These are phyloP conservation scores for Arthrobotrys sphaeroides DNA, from an alignment of 2,329 filamentous ascomycete species.

Conservation along the genomic window DNA sequence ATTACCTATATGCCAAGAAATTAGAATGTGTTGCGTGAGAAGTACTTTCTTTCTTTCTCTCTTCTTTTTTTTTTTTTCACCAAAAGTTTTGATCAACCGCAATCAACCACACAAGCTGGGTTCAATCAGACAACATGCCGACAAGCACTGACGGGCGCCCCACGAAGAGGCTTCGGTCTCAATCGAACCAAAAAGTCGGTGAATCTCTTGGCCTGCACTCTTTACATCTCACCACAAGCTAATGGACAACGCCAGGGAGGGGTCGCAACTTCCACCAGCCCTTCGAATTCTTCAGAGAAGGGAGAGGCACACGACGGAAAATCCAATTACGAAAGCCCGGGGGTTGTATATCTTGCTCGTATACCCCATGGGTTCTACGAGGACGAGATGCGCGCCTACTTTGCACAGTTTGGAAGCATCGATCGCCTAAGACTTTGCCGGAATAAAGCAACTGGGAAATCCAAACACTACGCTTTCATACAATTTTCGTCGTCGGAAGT, in stretches of 20 bases:
- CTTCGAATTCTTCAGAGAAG: not conserved
- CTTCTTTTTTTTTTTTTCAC: not conserved
- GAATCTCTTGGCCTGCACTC: not conserved
- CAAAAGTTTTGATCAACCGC: too few relatives aligned
- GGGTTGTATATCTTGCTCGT: slow-evolving; percentile 88
- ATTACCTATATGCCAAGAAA: too few relatives aligned
- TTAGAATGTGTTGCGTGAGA: too few relatives aligned
- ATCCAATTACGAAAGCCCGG: slow-evolving; percentile 66
- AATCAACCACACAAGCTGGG: too few relatives aligned
- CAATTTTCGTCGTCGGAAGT: slow-evolving; percentile 81
- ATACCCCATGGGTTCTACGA: slow-evolving; percentile 98
- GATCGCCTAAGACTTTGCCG: slow-evolving; percentile 81
- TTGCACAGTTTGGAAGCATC: slow-evolving; percentile 89
- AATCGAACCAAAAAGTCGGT: not conserved
- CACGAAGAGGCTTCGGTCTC: not conserved
- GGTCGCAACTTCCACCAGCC: not conserved
- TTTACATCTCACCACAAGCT: not conserved
- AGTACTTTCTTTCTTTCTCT: not conserved
- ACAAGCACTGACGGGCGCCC: not conserved
- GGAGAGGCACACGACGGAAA: not conserved
- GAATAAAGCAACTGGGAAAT: slow-evolving; percentile 88
- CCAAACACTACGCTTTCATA: slow-evolving; percentile 94
- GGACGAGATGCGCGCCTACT: slow-evolving; percentile 91
- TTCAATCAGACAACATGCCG: too few relatives aligned
- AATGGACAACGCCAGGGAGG: not conserved